phyloP scores from a whole-genome alignment of 148 eudicot species.

The Dysphania ambrosioides region DNA sequence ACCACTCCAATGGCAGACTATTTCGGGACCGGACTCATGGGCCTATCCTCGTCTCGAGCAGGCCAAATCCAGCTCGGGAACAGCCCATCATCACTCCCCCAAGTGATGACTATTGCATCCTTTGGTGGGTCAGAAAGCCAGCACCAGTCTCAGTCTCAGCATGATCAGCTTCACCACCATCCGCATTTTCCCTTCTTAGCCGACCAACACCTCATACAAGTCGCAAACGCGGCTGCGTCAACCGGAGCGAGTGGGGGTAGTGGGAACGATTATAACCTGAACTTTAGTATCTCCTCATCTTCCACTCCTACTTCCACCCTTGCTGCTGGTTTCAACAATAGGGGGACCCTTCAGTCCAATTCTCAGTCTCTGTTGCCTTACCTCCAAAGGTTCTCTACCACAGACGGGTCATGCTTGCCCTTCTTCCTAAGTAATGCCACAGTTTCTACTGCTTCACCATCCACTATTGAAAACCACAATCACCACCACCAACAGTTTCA shows the following conservation, averaged over 20 bases:
- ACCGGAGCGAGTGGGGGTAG: neutral
- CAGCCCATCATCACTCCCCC: constrained; percentile 24
- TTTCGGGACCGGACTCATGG: constrained; percentile 37
- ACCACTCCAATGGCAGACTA: constrained; percentile 51
- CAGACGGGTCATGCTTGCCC: constrained; percentile 56
- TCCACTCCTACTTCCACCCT: constrained; percentile 31
- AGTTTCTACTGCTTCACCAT: constrained; percentile 27
- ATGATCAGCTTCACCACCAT: constrained; percentile 19
- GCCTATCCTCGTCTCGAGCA: constrained; percentile 20
- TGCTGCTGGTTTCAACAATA: constrained; percentile 48
- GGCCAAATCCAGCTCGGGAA: constrained; percentile 30
- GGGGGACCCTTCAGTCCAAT: constrained; percentile 99
- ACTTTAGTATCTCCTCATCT: constrained; percentile 56
- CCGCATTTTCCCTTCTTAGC: constrained; percentile 42
- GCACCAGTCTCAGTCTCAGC: neutral
- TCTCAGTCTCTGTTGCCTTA: constrained; percentile 64
- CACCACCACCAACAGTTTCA: constrained; percentile 45
- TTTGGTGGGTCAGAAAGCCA: constrained; percentile 15
- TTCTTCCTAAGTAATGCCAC: constrained; percentile 61
- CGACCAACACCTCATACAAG: constrained; percentile 40
- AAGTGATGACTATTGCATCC: constrained; percentile 37
- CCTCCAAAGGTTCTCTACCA: constrained; percentile 59
- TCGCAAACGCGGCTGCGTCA: constrained; percentile 7
- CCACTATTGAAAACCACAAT: constrained; percentile 37
- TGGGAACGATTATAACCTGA: constrained; percentile 49